A percentile compares a stretch with the other conserved stretches of the same genome.
These are phyloP conservation scores for Fragilaria radians DNA, from an alignment of 108 stramenopile species.

Conservation along the genomic window DNA sequence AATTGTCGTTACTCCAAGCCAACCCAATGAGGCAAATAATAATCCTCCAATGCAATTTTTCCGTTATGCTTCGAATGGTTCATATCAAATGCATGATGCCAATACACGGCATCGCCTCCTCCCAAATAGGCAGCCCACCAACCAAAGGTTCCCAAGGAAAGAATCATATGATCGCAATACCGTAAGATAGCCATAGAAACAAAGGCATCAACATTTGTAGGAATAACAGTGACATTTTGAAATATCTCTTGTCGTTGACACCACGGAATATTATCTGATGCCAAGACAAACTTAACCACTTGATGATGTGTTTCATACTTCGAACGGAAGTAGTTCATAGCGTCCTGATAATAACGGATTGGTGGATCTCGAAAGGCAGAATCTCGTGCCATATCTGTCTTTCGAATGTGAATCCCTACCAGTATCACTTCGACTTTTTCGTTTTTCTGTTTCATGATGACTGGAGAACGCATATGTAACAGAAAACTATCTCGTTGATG, in stretches of 20 bases:
- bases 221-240: not conserved
- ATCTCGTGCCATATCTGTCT: not conserved
- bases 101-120: not conserved
- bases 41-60: not conserved
- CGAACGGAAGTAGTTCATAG: not conserved
- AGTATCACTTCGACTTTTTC: no score
- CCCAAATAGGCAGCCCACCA: not conserved
- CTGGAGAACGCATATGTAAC: no score
- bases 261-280: not conserved
- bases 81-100: not conserved
- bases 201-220: not conserved
- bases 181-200: not conserved
- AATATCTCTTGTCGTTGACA: not conserved
- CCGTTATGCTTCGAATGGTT: not conserved
- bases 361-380: not conserved
- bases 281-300: not conserved
- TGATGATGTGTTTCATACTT: not conserved
- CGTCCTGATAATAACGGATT: not conserved
- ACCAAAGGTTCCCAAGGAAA: not conserved
- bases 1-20: no score
- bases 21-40: not conserved
- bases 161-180: not conserved
- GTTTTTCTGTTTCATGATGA: no score
- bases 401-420: not conserved
- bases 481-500: no score